Evolutionary conservation across 2,329 filamentous ascomycete species (phyloP), one percentile per base, ranked within the genome.

Genomic region (Trichoderma sp.): DNA sequence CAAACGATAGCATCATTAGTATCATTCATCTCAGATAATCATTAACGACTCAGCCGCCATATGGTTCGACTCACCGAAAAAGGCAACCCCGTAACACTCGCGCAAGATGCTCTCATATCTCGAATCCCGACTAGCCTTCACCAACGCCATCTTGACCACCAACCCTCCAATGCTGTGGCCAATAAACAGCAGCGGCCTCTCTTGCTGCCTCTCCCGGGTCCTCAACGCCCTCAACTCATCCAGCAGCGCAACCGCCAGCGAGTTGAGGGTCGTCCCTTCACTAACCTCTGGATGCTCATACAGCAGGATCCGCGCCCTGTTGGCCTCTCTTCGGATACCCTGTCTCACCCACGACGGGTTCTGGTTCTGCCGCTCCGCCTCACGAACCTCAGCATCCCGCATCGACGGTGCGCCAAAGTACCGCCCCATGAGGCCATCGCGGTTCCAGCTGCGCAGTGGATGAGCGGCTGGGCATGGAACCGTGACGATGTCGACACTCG

Each of bases 161-260:
- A 91, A 76, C 0, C 89, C 89, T 1, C 89, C 89, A 6, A 90
- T 83, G 61, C 88, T 89, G 71, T 91, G 89, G 12, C 84, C 88
- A 14, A 91, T 82, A 76, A 91, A 89, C 73, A 91, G 84, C 3
- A 91, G 75, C 0, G 89, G 89, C 6, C 89, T 84, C 56, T 78
- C 79, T 24, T 78, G 76, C 26, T 78, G 77, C 63, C 79, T 79
- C 76, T 80, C 79, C 0, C 75, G 76, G 6, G 73, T 73, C 26
- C 84, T 78, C 66, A 83, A 76, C 43, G 74, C 78, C 30, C 74
- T 74, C 12, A 88, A 73, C 30, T 86, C 82, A 4, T 83, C 78
- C 14, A 89, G 76, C 58, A 89, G 76, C 57, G 84, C 83, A 24
- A 84, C 81, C 1, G 87, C 85, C 28, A 88, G 79, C 0, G 75